Evolutionary conservation across 2,329 filamentous ascomycete species (phyloP), one percentile per base, ranked within the genome.

Genomic region (Xenosphaeropsis pyriputrescens): DNA sequence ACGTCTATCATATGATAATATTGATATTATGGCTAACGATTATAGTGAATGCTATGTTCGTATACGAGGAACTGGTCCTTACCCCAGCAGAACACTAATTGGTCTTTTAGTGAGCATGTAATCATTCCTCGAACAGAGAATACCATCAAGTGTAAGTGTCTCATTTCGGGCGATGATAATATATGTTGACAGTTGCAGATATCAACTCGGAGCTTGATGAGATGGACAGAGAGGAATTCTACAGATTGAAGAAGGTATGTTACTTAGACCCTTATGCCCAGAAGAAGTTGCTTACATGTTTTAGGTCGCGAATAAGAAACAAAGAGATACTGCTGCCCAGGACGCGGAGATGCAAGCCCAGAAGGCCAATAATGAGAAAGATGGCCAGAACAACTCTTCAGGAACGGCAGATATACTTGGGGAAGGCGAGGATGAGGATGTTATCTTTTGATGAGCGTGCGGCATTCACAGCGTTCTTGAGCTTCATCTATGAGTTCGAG

Each of bases 131-230:
- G 91, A 47, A 98, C 91, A 12, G 91, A 98, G 59, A 98, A 96
- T 55, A 98, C 91, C n/a, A 98, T 98, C 67, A 95, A 94, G 64
- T 98, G 79, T 79, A 63, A 48, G 71, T 32, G 13, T 6, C 30
- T 15, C 12, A 14, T 16, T 18, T 13, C 30, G 15, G 5, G 7
- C 39, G 34, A 45, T 40, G 47, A 37, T 14, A 9, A 26, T 3
- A 11, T 9, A 26, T 26, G 22, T 9, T 26, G 22, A 26, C 26
- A 34, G 37, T 32, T n/a, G 5, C 41, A 81, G 77, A 96, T 55
- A 96, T 96, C 70, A 96, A 96, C 64, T 94, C 89, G 1, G 91
- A 98, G 58, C 73, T 98, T 13, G 91, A 98, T 56, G 91, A 98
- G 63, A 69, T 98, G 36, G 93, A 96, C 61, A 76, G 91, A 67